These are phyloP conservation scores for Penicillium paxilli DNA, from an alignment of 495 filamentous ascomycete genomes.

Conservation along the genomic window DNA sequence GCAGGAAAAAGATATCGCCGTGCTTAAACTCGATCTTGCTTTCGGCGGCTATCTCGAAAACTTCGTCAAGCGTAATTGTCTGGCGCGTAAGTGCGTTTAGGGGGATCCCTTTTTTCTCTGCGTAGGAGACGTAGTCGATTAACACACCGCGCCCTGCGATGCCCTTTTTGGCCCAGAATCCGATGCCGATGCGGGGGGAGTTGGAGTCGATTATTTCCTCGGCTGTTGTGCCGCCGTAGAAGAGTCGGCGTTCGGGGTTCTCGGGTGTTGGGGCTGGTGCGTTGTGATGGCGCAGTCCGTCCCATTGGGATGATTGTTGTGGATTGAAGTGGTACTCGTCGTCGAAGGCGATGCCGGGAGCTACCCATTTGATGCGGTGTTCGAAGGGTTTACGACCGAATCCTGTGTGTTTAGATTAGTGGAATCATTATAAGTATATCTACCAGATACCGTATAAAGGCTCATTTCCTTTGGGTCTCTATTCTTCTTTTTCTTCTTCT, in stretches of 20 bases:
- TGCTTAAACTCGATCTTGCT: slow-evolving; percentile 57
- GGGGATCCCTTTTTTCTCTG: slow-evolving; percentile 43
- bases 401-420: slow-evolving; percentile 23
- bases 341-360: slow-evolving; percentile 55
- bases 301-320: slow-evolving; percentile 77
- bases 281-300: slow-evolving; percentile 66
- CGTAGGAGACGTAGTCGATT: slow-evolving; percentile 55
- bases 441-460: no score
- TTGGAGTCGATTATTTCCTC: slow-evolving; percentile 52
- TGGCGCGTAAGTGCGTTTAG: slow-evolving; percentile 60
- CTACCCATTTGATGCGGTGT: slow-evolving; percentile 55
- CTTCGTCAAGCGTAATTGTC: slow-evolving; percentile 57
- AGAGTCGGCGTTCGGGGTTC: slow-evolving; percentile 40
- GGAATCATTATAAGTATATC: neutral
- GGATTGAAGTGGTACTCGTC: slow-evolving; percentile 76
- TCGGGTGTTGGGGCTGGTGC: slow-evolving; percentile 35
- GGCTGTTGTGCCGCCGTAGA: slow-evolving; percentile 54
- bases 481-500: neutral
- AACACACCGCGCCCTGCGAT: slow-evolving; percentile 57
- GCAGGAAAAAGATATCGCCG: slow-evolving; percentile 73
- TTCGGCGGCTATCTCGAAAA: slow-evolving; percentile 50
- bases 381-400: slow-evolving; percentile 58
- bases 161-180: slow-evolving; percentile 48
- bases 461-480: no score
- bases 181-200: slow-evolving; percentile 53